phyloP scores from a whole-genome alignment of 352 stramenopile genomes.

The Phytopythium chamaehyphon region DNA sequence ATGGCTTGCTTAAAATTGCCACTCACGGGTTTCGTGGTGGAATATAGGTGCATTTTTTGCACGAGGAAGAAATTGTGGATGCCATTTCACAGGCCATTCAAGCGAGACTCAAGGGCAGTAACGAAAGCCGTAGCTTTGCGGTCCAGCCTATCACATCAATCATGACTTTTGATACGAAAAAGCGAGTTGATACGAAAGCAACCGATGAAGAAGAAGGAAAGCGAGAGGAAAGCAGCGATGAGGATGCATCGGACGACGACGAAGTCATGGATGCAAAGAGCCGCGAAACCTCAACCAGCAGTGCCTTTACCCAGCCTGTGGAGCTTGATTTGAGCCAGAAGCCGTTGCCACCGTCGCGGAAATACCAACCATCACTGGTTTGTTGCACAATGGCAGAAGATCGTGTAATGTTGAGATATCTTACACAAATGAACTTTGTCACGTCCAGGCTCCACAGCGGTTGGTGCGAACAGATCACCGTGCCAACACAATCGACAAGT shows the following conservation, averaged over 20 bases:
- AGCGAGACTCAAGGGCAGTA: slow-evolving; percentile 81
- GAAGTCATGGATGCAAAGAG: slow-evolving; percentile 4
- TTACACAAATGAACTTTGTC: slow-evolving; percentile 2
- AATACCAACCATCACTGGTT: slow-evolving; percentile 67
- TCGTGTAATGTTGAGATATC: not conserved
- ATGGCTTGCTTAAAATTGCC: not conserved
- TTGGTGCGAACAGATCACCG: slow-evolving; percentile 81
- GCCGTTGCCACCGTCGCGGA: slow-evolving; percentile 47
- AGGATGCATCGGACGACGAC: slow-evolving; percentile 22
- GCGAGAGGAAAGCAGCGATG: slow-evolving; percentile 20
- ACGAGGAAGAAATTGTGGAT: slow-evolving; percentile 93
- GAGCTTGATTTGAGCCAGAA: slow-evolving; percentile 63
- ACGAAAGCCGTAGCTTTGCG: slow-evolving; percentile 88
- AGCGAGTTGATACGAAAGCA: slow-evolving; percentile 13
- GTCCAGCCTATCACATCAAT: slow-evolving; percentile 82
- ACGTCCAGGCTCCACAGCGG: slow-evolving; percentile 59
- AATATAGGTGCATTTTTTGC: slow-evolving; percentile 90
- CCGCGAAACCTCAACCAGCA: slow-evolving; percentile 6
- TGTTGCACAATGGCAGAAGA: too few species aligned
- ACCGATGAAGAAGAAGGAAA: slow-evolving; percentile 25
- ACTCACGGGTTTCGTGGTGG: not conserved
- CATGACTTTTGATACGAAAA: slow-evolving; percentile 24
- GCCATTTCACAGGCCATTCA: slow-evolving; percentile 75
- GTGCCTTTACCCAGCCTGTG: slow-evolving; percentile 29
- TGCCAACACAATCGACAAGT: slow-evolving; percentile 87